Conservation (phyloP, 2,329 filamentous ascomycete species). For the Colletotrichum lini region DNA sequence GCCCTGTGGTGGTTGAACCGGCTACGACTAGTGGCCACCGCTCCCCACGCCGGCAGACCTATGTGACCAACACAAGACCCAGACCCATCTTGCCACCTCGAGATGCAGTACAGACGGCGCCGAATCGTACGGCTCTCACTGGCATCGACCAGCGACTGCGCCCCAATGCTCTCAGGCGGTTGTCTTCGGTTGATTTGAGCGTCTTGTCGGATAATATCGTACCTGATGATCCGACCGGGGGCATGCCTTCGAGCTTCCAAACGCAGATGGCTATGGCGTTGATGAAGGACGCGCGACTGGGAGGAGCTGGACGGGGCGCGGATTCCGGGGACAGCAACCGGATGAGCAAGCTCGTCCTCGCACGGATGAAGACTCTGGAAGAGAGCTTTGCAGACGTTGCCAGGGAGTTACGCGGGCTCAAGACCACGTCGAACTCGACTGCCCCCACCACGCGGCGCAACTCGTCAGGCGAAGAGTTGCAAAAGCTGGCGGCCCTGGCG, state of each 20-base stretch:
- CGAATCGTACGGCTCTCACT: constrained; percentile 69
- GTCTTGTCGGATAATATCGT: constrained; percentile 80
- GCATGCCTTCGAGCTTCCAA: constrained; percentile 81
- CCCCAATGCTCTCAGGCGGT: constrained; percentile 56
- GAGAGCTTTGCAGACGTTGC: constrained; percentile 92
- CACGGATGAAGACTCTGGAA: constrained; percentile 93
- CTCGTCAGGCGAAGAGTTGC: constrained; percentile 62
- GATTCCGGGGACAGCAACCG: constrained; percentile 70
- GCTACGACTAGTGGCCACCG: constrained; percentile 55
- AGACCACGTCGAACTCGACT: constrained; percentile 60
- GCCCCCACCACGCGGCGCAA: constrained; percentile 65
- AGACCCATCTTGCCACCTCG: constrained; percentile 69
- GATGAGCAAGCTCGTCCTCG: constrained; percentile 85
- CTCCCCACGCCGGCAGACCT: constrained; percentile 63
- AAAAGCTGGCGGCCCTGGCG: constrained; percentile 43
- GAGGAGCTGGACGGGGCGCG: constrained; percentile 54
- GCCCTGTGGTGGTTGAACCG: constrained; percentile 51
- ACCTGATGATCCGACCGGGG: constrained; percentile 72
- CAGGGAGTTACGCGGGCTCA: constrained; percentile 80
- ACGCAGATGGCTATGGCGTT: constrained; percentile 84
- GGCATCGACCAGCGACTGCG: constrained; percentile 63
- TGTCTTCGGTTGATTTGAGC: constrained; percentile 79
- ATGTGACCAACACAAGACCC: constrained; percentile 64
- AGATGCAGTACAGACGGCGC: constrained; percentile 68
- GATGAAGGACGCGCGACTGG: constrained; percentile 69